phyloP scores from a whole-genome alignment of 139 green algal species.

The Volvox africanus region DNA sequence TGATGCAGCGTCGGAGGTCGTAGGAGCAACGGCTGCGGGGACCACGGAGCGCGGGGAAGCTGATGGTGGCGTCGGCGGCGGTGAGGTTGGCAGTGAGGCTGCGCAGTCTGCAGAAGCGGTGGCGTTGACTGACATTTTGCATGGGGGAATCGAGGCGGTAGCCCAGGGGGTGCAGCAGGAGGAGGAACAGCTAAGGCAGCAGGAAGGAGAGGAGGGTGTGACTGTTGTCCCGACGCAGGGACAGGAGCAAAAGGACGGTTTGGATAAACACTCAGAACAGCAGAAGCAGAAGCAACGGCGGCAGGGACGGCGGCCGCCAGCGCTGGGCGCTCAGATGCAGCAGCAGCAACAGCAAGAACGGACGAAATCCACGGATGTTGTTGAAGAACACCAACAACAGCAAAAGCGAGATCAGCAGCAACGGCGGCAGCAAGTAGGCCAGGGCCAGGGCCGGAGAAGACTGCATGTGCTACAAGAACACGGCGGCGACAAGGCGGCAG shows the following conservation, averaged over 20 bases:
- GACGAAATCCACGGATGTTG: neutral
- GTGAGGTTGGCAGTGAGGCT: neutral
- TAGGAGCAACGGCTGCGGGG: neutral
- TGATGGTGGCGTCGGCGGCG: neutral
- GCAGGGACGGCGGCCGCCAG: neutral
- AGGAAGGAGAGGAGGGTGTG: neutral
- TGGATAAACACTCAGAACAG: neutral
- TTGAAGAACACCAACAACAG: neutral
- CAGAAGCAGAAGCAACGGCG: neutral
- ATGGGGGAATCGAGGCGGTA: no score
- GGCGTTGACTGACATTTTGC: no score
- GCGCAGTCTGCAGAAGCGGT: no score
- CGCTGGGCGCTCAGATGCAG: neutral
- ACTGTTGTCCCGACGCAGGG: neutral
- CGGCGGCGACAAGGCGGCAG: neutral
- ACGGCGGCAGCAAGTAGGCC: neutral
- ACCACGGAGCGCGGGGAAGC: no score
- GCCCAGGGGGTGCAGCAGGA: neutral
- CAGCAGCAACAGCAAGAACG: neutral
- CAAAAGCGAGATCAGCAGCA: neutral
- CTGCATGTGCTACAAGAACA: neutral
- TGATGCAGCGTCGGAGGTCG: neutral
- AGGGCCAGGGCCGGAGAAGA: neutral
- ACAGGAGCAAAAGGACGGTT: neutral
- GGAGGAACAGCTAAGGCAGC: neutral